Percentiles rank a stretch among this genome's conserved stretches.
These are phyloP conservation scores for Trypethelium eluteriae DNA, from an alignment of 495 filamentous ascomycete genomes.

Conservation along the genomic window DNA sequence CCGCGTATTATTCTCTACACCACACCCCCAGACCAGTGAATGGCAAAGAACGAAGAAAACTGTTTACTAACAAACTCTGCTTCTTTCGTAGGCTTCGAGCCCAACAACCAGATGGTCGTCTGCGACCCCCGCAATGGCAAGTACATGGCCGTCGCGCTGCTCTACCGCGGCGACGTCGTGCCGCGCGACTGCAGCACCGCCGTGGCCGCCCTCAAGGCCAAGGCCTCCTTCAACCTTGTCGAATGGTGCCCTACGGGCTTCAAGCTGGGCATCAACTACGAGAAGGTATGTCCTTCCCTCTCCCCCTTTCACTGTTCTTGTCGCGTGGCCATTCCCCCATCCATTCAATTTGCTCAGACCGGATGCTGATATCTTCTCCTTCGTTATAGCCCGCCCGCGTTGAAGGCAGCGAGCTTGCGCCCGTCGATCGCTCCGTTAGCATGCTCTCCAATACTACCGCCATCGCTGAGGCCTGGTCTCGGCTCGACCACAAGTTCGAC, in stretches of 20 bases:
- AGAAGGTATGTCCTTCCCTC: conserved; percentile 10
- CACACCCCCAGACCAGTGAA: too few relatives aligned
- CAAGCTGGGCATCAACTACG: conserved; percentile 89
- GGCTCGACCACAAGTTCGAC: conserved; percentile 88
- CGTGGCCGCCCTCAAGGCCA: conserved; percentile 74
- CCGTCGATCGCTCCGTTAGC: conserved; percentile 77
- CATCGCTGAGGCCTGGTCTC: conserved; percentile 83
- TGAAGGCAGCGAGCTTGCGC: conserved; percentile 68
- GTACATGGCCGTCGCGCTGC: conserved; percentile 86
- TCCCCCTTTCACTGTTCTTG: not conserved
- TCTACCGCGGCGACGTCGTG: conserved; percentile 86
- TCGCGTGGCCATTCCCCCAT: not conserved
- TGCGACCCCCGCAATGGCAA: conserved; percentile 88
- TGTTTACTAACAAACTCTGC: not conserved
- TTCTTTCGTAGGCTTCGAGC: conserved; percentile 57
- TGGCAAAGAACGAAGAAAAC: too few relatives aligned
- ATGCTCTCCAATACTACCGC: conserved; percentile 92
- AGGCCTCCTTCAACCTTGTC: conserved; percentile 81
- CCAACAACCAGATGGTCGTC: conserved; percentile 94
- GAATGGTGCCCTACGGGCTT: conserved; percentile 97
- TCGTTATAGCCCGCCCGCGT: conserved; percentile 68
- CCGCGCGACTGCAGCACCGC: conserved; percentile 76
- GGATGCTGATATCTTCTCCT: conserved; percentile 13
- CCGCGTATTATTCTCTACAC: too few relatives aligned
- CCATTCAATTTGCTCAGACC: not conserved